Percentiles rank a stretch among this genome's conserved stretches.
Conservation (phyloP, 2,329 filamentous ascomycete species). For the Trichoderma aggressivum region DNA sequence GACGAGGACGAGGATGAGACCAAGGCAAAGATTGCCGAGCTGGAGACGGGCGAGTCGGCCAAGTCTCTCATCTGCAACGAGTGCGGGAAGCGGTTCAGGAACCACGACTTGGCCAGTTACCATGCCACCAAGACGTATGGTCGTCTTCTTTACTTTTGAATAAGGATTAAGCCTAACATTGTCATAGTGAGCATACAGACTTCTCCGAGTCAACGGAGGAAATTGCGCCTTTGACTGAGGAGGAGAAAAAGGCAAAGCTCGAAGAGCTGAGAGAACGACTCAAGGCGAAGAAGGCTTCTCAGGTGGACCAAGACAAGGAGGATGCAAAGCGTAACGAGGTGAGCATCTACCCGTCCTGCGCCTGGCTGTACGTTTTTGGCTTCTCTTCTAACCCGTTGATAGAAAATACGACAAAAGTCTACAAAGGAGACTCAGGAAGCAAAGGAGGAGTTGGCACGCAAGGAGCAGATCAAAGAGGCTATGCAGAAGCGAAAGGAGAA, state of each 20-base stretch:
- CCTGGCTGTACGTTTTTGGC: neutral
- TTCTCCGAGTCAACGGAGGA: constrained; percentile 94
- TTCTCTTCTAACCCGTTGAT: neutral
- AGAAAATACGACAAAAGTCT: constrained; percentile 76
- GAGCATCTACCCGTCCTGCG: constrained; percentile 20
- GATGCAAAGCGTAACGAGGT: constrained; percentile 85
- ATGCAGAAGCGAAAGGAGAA: constrained; percentile 86
- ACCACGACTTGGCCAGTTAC: constrained; percentile 76
- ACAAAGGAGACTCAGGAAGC: constrained; percentile 84
- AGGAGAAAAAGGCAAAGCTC: constrained; percentile 81
- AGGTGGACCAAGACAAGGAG: constrained; percentile 71
- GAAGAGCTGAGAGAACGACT: constrained; percentile 70
- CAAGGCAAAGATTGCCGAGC: constrained; percentile 57
- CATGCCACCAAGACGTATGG: constrained; percentile 80
- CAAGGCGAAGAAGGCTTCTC: constrained; percentile 66
- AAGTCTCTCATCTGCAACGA: constrained; percentile 90
- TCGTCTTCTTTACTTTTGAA: neutral
- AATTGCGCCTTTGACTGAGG: constrained; percentile 83
- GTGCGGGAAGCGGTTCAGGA: constrained; percentile 87
- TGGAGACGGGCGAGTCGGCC: constrained; percentile 68
- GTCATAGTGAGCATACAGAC: constrained; percentile 72
- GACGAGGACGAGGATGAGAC: constrained; percentile 48
- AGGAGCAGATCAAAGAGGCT: constrained; percentile 90
- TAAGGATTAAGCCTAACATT: neutral
- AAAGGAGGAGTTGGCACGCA: constrained; percentile 83